Evolutionary conservation across 2,329 filamentous ascomycete genomes (phyloP).

Genomic region (Pseudocercospora pini-densiflorae): DNA sequence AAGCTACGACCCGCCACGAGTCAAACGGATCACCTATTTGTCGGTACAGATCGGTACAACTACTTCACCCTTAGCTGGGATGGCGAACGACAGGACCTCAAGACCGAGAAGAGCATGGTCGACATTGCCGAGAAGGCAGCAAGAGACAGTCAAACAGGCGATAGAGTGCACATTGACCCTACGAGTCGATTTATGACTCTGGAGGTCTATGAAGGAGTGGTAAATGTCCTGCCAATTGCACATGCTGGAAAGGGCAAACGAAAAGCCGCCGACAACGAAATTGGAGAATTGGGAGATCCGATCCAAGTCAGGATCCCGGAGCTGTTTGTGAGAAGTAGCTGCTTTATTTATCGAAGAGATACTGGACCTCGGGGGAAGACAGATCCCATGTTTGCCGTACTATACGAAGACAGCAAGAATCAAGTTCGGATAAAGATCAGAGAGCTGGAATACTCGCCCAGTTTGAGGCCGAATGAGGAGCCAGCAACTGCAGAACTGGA

Average conservation of each 20-base stretch:
- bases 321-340: slow-evolving; percentile 67
- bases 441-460: slow-evolving; percentile 58
- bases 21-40: slow-evolving; percentile 81
- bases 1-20: slow-evolving; percentile 76
- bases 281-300: slow-evolving; percentile 65
- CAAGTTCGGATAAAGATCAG: slow-evolving; percentile 60
- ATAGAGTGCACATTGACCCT: slow-evolving; percentile 83
- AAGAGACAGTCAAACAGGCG: slow-evolving; percentile 78
- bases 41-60: slow-evolving; percentile 86
- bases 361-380: slow-evolving; percentile 42
- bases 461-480: slow-evolving; percentile 49
- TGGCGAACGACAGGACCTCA: slow-evolving; percentile 55
- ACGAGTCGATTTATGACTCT: slow-evolving; percentile 70
- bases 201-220: slow-evolving; percentile 70
- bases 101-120: slow-evolving; percentile 62
- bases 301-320: slow-evolving; percentile 67
- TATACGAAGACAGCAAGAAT: slow-evolving; percentile 66
- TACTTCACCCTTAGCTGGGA: slow-evolving; percentile 94
- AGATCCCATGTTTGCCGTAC: slow-evolving; percentile 65
- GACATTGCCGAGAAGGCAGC: slow-evolving; percentile 65
- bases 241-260: slow-evolving; percentile 56
- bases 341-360: slow-evolving; percentile 64
- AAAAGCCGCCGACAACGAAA: slow-evolving; percentile 49
- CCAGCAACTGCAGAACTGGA: slow-evolving; percentile 58
- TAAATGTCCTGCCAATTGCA: slow-evolving; percentile 66